Base-by-base conservation (phyloP, 495 filamentous ascomycete species). In the Lasiosphaeria ovina region DNA sequence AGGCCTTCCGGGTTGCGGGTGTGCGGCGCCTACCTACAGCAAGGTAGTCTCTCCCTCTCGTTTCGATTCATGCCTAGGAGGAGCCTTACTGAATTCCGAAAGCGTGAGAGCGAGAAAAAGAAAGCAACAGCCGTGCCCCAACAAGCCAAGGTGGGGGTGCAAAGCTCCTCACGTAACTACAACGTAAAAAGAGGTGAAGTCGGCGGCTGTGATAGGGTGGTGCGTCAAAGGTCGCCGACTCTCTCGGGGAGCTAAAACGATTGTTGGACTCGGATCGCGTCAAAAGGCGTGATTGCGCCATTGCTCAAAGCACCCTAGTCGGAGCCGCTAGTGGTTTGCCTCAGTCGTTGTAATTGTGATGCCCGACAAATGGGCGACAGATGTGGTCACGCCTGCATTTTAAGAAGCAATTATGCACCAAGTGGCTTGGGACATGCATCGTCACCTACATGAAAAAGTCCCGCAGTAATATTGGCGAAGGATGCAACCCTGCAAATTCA, bases 201-300 rank as follows among this genome's bases (percentile, higher is more conserved):
- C 32, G 32, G 32, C 32, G n/a, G 32, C 11, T 11, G n/a, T 47
- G 44, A 11, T 4, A 47, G 16, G 12, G 12, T 47, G 12, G 16
- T 14, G 0, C 7, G 12, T n/a, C 12, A 9, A 24, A 10, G 49
- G 49, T 17, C 32, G 49, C 49, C 62, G 12, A 11, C 16, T 47
- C 16, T n/a, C 16, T n/a, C 44, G 16, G 16, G 8, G 4, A 8
- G 0, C 12, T 14, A n/a, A n/a, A 47, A n/a, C 16, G 12, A n/a
- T 47, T 47, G 44, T 47, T 47, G 8, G 44, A 47, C 7, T 42
- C 16, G 5, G 44, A 63, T 65, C 59, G 65, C 62, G 62, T 60
- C 31, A 64, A 47, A 67, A 64, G 62, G 58, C 65, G 68, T 68
- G 56, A 58, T 68, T 35, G 51, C 67, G 64, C 67, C 67, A 67